phyloP scores from a whole-genome alignment of 106 monocot species.

The Dioscorea zingiberensis region DNA sequence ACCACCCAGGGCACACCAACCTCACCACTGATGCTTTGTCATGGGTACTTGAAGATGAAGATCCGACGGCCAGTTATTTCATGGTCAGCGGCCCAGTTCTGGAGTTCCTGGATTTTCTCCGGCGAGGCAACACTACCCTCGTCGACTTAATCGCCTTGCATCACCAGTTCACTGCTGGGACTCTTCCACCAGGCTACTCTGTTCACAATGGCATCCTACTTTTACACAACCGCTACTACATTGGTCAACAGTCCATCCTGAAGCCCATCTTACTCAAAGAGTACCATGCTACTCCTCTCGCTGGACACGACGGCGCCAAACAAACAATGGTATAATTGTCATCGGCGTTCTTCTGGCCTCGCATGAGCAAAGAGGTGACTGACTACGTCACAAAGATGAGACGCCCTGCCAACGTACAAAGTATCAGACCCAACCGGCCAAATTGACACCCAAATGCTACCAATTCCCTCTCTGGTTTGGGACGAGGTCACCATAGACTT shows the following conservation, averaged over 20 bases:
- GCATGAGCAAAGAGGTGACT: not conserved
- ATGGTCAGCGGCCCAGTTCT: too few relatives aligned
- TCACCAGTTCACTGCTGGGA: too few relatives aligned
- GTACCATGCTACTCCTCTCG: not conserved
- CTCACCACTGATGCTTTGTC: too few relatives aligned
- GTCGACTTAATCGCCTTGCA: too few relatives aligned
- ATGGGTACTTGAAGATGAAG: too few relatives aligned
- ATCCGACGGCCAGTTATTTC: too few relatives aligned
- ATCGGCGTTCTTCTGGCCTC: not conserved
- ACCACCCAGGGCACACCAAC: too few relatives aligned
- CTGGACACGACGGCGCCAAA: not conserved
- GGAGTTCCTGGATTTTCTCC: too few relatives aligned
- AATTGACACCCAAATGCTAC: conserved; percentile 7
- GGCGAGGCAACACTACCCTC: too few relatives aligned
- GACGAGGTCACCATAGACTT: conserved; percentile 12
- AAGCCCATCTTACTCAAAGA: not conserved
- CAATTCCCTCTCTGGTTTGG: conserved; percentile 8
- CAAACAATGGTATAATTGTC: not conserved
- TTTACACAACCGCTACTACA: too few relatives aligned
- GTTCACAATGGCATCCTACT: too few relatives aligned
- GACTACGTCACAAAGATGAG: not conserved
- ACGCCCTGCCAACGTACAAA: conserved; percentile 3
- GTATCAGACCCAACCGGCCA: not conserved
- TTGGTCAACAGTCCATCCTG: not conserved
- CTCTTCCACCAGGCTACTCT: too few relatives aligned